A percentile compares a stretch with the other conserved stretches of the same genome.
Evolutionary conservation across 2,329 filamentous ascomycete species (phyloP).

Genomic region (Fusarium vanettenii): DNA sequence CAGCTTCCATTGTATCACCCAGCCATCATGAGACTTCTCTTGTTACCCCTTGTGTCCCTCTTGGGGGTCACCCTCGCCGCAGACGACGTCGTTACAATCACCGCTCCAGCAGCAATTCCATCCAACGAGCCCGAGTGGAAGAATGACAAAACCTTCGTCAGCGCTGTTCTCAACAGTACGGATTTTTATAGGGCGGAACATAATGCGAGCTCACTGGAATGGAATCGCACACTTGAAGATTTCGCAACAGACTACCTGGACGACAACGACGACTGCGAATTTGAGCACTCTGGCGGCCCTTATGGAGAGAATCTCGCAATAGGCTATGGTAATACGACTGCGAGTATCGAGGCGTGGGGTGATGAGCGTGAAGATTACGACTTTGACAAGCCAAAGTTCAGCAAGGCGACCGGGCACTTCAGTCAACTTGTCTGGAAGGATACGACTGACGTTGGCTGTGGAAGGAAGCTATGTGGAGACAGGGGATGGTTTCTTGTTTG

Average conservation of each 20-base stretch:
- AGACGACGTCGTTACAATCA: constrained; percentile 49
- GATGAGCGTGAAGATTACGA: constrained; percentile 65
- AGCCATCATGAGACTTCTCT: constrained; percentile 27
- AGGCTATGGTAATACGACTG: constrained; percentile 70
- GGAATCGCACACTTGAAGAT: constrained; percentile 72
- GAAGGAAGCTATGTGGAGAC: constrained; percentile 54
- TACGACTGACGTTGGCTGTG: constrained; percentile 70
- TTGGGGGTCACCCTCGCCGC: constrained; percentile 15
- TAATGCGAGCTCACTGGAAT: constrained; percentile 67
- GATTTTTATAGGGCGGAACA: constrained; percentile 75
- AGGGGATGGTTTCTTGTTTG: constrained; percentile 75
- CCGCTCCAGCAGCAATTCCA: constrained; percentile 47
- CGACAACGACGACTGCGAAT: constrained; percentile 54
- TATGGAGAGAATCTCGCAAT: constrained; percentile 81
- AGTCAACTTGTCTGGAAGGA: constrained; percentile 78
- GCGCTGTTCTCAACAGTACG: constrained; percentile 71
- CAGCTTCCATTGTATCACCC: not conserved
- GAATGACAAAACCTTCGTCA: constrained; percentile 53
- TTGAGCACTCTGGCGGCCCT: constrained; percentile 69
- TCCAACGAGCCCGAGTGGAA: constrained; percentile 51
- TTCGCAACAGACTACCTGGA: constrained; percentile 65
- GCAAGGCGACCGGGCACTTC: constrained; percentile 74
- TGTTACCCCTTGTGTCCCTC: constrained; percentile 18
- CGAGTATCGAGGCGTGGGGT: constrained; percentile 75
- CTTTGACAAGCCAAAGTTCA: constrained; percentile 67